Conservation (phyloP, 2,329 filamentous ascomycete genomes). For the Stemphylium beticola region DNA sequence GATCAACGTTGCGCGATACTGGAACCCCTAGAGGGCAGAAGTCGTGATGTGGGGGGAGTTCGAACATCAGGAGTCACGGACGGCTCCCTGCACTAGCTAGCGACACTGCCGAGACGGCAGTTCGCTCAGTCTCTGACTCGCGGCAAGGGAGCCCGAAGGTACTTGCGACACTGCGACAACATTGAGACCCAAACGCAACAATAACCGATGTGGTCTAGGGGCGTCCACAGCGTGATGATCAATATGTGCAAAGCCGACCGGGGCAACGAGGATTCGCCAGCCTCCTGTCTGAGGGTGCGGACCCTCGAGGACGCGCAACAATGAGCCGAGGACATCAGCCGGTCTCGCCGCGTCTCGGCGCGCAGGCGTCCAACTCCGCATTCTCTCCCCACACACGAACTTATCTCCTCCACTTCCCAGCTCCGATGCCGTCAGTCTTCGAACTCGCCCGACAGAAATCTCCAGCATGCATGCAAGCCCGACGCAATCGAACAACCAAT, state of each 20-base stretch:
- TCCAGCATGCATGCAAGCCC: conserved; percentile 27
- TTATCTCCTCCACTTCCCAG: conserved; percentile 32
- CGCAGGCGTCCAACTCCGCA: conserved; percentile 8
- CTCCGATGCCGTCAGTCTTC: conserved; percentile 22
- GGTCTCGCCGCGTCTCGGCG: conserved; percentile 2
- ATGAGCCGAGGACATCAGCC: conserved; percentile 7
- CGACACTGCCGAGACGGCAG: too few relatives aligned
- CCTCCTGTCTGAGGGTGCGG: too few relatives aligned
- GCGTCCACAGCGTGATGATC: too few relatives aligned
- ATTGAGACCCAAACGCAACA: too few relatives aligned
- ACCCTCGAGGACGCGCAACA: too few relatives aligned
- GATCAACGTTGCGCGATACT: background rate
- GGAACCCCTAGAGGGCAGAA: background rate
- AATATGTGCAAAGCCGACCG: too few relatives aligned
- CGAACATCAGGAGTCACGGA: background rate
- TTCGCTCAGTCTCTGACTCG: too few relatives aligned
- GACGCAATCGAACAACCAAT: conserved; percentile 10
- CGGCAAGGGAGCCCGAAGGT: too few relatives aligned
- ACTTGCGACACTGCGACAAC: too few relatives aligned
- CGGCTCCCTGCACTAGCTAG: too few relatives aligned
- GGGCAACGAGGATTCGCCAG: too few relatives aligned
- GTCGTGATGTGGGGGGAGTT: conserved; percentile 24
- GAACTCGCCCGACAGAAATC: conserved; percentile 10
- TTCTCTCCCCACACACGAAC: conserved; percentile 18
- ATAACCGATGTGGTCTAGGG: too few relatives aligned